A percentile compares a stretch with the other conserved stretches of the same genome.
phyloP scores from a whole-genome alignment of 306 rosid genomes.

The Sicyos edulis region DNA sequence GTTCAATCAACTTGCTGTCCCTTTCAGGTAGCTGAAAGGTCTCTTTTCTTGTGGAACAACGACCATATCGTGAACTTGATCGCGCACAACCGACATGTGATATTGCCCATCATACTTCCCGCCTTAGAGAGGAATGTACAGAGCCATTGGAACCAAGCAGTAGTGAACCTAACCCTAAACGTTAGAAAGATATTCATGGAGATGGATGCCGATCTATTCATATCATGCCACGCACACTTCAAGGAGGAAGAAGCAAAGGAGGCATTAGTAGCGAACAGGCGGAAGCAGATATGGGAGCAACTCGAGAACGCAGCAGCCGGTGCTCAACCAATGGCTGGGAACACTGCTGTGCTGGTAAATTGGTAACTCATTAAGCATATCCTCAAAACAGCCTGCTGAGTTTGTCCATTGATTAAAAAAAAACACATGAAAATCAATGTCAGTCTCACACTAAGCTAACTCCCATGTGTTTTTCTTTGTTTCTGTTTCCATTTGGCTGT shows the following conservation, averaged over 20 bases:
- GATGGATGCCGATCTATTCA: constrained; percentile 80
- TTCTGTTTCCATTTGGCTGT: not conserved
- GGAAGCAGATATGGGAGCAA: constrained; percentile 70
- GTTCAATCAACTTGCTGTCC: constrained; percentile 10
- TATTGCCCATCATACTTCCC: constrained; percentile 73
- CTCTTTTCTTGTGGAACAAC: constrained; percentile 93
- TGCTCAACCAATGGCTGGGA: constrained; percentile 67
- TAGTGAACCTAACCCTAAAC: constrained; percentile 65
- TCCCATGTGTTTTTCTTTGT: not conserved
- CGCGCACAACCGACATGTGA: constrained; percentile 70
- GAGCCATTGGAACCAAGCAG: constrained; percentile 90
- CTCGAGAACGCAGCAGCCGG: constrained; percentile 65
- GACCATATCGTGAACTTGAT: constrained; percentile 77
- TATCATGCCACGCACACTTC: constrained; percentile 42
- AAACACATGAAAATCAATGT: not conserved
- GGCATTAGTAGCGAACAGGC: constrained; percentile 41
- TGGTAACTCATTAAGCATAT: constrained; percentile 54
- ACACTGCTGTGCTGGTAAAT: constrained; percentile 77
- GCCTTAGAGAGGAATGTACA: constrained; percentile 70
- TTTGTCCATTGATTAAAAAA: constrained; percentile 7
- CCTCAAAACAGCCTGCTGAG: constrained; percentile 34
- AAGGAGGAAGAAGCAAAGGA: constrained; percentile 61
- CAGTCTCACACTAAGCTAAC: too few species aligned
- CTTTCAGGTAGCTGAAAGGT: constrained; percentile 94
- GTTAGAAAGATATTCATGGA: constrained; percentile 80